Base-by-base conservation (phyloP, 305 asterid species). In the Ilex paraguariensis region DNA sequence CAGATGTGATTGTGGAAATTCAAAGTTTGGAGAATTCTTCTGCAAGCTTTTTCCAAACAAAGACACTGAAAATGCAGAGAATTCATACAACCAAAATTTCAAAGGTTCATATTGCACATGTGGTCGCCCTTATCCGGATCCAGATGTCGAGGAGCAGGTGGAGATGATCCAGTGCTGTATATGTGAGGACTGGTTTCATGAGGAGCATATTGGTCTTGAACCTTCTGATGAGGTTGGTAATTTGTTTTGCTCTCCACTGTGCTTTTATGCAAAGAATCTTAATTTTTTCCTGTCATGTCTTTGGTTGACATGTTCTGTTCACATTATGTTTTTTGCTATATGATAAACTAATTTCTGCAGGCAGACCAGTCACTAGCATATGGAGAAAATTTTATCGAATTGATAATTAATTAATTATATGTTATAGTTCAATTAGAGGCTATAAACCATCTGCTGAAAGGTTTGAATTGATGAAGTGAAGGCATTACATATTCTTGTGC, bases 131-230 rank as follows among this genome's bases (percentile, higher is more conserved):
- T 86, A 90, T 79, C 98, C 99, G 21, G 98, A 94, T 79, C 99
- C 98, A 16, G 84, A 86, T 71, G 93, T 77, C 71, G 99, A 90
- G 77, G 96, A 90, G 58, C 95, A 90, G 75, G 80, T 65, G 17
- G 96, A 94, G 79, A 90, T 90, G 97, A 87, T 91, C 56, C 99
- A 94, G 56, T 94, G 98, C 65, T 90, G 96, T 58, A 79, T 88
- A 56, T 94, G 97, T 55, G 99, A 94, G 83, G 98, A 94, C 72
- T 94, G 99, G 99, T 94, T 87, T 79, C 98, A 92, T 61, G 98
- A 90, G 82, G 94, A 84, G 72, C 98, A 92, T 83, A 82, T 92
- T 31, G 91, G 86, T 46, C 94, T 90, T 59, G 81, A 78, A 67
- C 67, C 85, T 64, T 16, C 81, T 59, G 81, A 84, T 54, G 82